Base-by-base conservation (phyloP, 1,284 basidiomycete genomes). In the Ceratobasidium sp. region DNA sequence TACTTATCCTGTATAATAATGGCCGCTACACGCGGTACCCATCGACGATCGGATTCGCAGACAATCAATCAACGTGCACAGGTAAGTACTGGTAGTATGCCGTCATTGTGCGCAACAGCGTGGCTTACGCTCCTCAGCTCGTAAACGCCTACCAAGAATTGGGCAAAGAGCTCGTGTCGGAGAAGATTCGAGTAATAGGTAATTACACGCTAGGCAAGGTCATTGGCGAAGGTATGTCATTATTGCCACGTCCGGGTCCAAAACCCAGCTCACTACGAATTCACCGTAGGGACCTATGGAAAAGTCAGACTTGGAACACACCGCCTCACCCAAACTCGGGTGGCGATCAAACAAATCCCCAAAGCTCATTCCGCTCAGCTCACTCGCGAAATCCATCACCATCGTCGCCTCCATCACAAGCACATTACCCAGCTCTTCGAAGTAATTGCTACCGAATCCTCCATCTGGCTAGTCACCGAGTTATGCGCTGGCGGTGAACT, bases 261-360 rank as follows among this genome's bases (percentile, higher is more conserved):
- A 66, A 70, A 73, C 62, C 52, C 35, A 58, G 50, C 66, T 64
- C 55, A 41, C n/a, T 28, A 52, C 30, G 9, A 21, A 52, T 58
- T 63, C 54, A 44, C n/a, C 35, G 32, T 78, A 95, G 94, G 94
- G 75, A 91, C 95, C 55, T 96, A 95, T 81, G 96, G 96, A 64
- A 96, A 95, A 80, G 96, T 98, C 28, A 90, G 96, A 67, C 85
- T 98, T 79, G 96, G 94, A 58, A 95, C 92, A 1, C 96, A 98
- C 81, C 92, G 96, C 74, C 86, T 97, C 61, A 95, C 95, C 1
- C 91, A 91, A 2, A 90, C 90, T 58, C 89, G 94, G 72, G 95
- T 98, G 75, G 97, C 97, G 64, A 93, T 99, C 83, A 99, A 99
- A 83, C 96, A 98, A 82, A 95, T 99, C 75, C 95, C 97, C 44